phyloP scores from a whole-genome alignment of 768 basidiomycete genomes.

The Serendipita vermifera region DNA sequence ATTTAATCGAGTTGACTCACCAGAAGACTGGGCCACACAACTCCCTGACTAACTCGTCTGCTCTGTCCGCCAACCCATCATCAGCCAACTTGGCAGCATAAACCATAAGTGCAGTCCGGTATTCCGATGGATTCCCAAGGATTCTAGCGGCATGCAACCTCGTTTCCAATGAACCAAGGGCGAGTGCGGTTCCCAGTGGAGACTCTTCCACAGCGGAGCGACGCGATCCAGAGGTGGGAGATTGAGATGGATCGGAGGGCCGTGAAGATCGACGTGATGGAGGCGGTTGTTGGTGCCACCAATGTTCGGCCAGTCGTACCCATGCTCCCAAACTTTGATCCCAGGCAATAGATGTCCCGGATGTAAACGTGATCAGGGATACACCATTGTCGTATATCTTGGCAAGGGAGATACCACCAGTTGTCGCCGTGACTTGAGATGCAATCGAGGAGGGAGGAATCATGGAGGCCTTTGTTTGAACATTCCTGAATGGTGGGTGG shows the following conservation, averaged over 20 bases:
- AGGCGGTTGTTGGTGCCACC: conserved; percentile 58
- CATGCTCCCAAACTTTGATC: conserved; percentile 54
- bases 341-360: conserved; percentile 69
- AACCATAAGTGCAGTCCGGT: conserved; percentile 54
- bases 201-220: conserved; percentile 20
- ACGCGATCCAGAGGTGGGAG: conserved; percentile 7
- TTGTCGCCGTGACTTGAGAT: conserved; percentile 42
- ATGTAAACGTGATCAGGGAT: conserved; percentile 63
- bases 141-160: conserved; percentile 57
- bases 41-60: conserved; percentile 83
- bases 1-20: conserved; percentile 33
- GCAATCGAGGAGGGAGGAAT: conserved; percentile 55
- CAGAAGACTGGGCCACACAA: conserved; percentile 82
- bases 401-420: conserved; percentile 51
- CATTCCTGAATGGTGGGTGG: conserved; percentile 40
- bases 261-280: conserved; percentile 15
- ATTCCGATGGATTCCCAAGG: conserved; percentile 76
- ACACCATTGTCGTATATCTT: conserved; percentile 65
- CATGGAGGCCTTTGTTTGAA: conserved; percentile 49
- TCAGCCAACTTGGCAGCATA: conserved; percentile 83
- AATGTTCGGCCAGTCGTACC: conserved; percentile 62
- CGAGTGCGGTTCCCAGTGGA: conserved; percentile 68
- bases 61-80: conserved; percentile 77
- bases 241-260: conserved; percentile 32
- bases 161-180: conserved; percentile 81